phyloP scores from a whole-genome alignment of 208 protist genomes.

The Crithidia mellificae region DNA sequence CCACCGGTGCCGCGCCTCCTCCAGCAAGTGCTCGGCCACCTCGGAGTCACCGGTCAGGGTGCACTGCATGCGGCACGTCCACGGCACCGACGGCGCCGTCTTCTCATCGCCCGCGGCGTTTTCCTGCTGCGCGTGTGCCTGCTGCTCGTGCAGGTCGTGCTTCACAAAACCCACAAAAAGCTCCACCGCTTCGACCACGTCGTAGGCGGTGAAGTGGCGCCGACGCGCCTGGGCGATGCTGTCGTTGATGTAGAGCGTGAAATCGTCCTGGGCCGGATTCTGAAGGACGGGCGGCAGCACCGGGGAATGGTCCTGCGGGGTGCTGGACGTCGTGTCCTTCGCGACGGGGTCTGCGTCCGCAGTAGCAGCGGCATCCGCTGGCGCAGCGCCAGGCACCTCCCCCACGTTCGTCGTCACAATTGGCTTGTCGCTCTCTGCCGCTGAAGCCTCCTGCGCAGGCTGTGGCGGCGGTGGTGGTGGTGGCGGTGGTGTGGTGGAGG shows the following conservation, averaged over 20 bases:
- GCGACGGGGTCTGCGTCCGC: background rate
- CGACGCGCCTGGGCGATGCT: constrained; percentile 9
- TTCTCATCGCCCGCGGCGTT: background rate
- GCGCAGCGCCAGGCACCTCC: too few relatives aligned
- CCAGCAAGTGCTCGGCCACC: background rate
- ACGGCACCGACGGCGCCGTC: constrained; percentile 1
- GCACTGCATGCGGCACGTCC: constrained; percentile 17
- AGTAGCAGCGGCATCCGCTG: background rate
- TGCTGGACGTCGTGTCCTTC: background rate
- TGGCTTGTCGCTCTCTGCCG: too few relatives aligned
- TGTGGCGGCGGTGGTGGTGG: background rate
- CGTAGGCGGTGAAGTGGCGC: background rate
- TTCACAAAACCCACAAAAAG: constrained; percentile 18
- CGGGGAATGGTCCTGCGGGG: background rate
- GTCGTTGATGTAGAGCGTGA: constrained; percentile 9
- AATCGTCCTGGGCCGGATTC: constrained; percentile 9
- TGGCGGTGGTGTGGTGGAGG: background rate
- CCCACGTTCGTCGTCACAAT: too few relatives aligned
- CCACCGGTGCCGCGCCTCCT: constrained; percentile 3
- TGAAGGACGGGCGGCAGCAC: constrained; percentile 1
- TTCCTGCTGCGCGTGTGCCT: background rate
- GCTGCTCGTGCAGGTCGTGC: constrained; percentile 11
- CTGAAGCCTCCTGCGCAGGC: background rate
- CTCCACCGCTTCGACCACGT: constrained; percentile 12
- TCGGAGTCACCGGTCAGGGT: constrained; percentile 1